A percentile compares a stretch with the other conserved stretches of the same genome.
phyloP scores from a whole-genome alignment of 192 early-diverging fungal species.

The Podila verticillata region DNA sequence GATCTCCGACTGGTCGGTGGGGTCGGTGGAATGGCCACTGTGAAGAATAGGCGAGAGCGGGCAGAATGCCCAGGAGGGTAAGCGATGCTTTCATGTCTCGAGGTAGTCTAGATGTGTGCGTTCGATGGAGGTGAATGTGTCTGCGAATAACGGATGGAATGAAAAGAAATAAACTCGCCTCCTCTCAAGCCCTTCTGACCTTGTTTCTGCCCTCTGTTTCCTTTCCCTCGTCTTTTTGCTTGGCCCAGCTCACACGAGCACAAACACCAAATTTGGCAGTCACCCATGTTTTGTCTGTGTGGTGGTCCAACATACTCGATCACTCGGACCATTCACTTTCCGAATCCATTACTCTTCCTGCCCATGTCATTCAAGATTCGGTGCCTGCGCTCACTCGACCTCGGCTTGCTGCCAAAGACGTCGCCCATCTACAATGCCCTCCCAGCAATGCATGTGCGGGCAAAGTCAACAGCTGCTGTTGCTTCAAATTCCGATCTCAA shows the following conservation, averaged over 20 bases:
- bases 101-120: not conserved
- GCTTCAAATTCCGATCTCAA: constrained; percentile 8
- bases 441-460: constrained; percentile 19
- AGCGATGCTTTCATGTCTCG: not conserved
- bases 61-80: constrained; percentile 8
- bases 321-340: no score
- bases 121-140: not conserved
- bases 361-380: not conserved
- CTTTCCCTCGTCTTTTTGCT: no score
- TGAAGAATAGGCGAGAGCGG: constrained; percentile 8
- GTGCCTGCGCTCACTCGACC: constrained; percentile 20
- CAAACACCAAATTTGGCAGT: no score
- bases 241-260: no score
- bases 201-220: no score
- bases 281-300: no score
- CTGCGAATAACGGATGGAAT: not conserved
- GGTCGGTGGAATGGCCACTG: constrained; percentile 22
- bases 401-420: constrained; percentile 29
- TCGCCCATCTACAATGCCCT: constrained; percentile 39
- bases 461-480: constrained; percentile 13
- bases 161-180: no score
- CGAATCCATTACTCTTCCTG: no score
- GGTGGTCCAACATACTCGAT: no score
- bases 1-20: not conserved
- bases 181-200: no score